These are phyloP conservation scores for Ricinus communis DNA, from an alignment of 345 rosid species.

Conservation along the genomic window DNA sequence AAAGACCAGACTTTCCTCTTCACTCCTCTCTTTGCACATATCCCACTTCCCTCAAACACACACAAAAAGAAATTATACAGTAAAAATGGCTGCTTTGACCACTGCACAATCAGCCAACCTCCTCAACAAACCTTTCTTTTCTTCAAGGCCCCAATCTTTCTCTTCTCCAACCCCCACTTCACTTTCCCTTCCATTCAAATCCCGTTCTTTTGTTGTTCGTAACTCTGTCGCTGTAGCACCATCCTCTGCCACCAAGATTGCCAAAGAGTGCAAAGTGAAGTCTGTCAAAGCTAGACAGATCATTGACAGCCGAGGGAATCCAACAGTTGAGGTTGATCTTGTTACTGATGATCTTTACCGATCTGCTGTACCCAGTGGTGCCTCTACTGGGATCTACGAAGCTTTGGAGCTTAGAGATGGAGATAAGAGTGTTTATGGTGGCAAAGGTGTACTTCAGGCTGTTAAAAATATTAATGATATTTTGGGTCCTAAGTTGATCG, in stretches of 20 bases:
- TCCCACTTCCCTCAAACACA: background rate
- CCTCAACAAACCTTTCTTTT: slow-evolving; percentile 37
- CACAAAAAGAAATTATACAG: background rate
- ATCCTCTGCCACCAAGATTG: slow-evolving; percentile 18
- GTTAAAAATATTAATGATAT: slow-evolving; percentile 68
- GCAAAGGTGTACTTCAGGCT: slow-evolving; percentile 87
- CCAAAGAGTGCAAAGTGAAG: slow-evolving; percentile 57
- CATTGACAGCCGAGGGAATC: slow-evolving; percentile 96
- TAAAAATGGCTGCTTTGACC: slow-evolving; percentile 59
- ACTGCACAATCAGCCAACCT: slow-evolving; percentile 35
- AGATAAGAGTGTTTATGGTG: slow-evolving; percentile 76
- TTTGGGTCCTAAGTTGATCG: slow-evolving; percentile 85
- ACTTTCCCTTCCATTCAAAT: slow-evolving; percentile 25
- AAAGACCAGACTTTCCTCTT: slow-evolving; percentile 2
- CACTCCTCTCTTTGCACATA: background rate
- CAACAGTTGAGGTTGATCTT: slow-evolving; percentile 96
- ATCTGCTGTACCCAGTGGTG: slow-evolving; percentile 97
- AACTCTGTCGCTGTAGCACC: slow-evolving; percentile 54
- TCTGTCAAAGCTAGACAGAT: slow-evolving; percentile 92
- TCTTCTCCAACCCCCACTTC: slow-evolving; percentile 27
- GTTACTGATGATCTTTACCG: slow-evolving; percentile 74
- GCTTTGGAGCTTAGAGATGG: slow-evolving; percentile 96
- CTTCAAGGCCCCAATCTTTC: slow-evolving; percentile 30
- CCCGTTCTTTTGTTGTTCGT: slow-evolving; percentile 42
- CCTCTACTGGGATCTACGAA: slow-evolving; percentile 97